Evolutionary conservation across 2,329 filamentous ascomycete genomes (phyloP).

Genomic region (Acrocalymma vagum): DNA sequence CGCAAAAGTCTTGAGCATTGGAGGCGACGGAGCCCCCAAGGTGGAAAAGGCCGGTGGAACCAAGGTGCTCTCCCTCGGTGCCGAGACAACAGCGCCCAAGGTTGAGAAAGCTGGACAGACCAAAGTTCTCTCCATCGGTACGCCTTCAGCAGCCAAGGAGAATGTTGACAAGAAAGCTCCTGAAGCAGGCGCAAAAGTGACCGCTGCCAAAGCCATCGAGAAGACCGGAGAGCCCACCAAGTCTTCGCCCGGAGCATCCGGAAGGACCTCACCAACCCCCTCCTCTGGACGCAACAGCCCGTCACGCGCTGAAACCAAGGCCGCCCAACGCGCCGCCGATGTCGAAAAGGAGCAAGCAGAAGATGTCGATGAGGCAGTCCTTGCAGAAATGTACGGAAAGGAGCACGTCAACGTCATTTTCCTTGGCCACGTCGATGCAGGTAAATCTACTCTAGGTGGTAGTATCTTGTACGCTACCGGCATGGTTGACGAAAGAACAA

Average conservation of each 20-base stretch:
- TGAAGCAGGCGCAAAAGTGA: slow-evolving; percentile 82
- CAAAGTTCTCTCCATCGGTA: slow-evolving; percentile 82
- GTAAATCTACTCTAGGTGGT: slow-evolving; percentile 95
- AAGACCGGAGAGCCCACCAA: slow-evolving; percentile 78
- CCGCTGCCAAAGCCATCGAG: slow-evolving; percentile 88
- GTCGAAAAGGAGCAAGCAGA: slow-evolving; percentile 83
- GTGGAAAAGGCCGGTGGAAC: slow-evolving; percentile 59
- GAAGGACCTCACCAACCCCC: slow-evolving; percentile 81
- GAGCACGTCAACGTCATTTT: slow-evolving; percentile 96
- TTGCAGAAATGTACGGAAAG: slow-evolving; percentile 97
- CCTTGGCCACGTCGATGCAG: slow-evolving; percentile 97
- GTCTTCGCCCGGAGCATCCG: slow-evolving; percentile 59
- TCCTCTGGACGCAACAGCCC: slow-evolving; percentile 88
- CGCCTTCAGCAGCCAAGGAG: slow-evolving; percentile 55
- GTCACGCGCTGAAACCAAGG: slow-evolving; percentile 66
- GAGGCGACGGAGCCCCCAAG: slow-evolving; percentile 63
- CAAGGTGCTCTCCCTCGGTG: slow-evolving; percentile 69
- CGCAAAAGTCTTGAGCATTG: slow-evolving; percentile 72
- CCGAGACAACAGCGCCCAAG: slow-evolving; percentile 63
- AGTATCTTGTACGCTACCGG: slow-evolving; percentile 92
- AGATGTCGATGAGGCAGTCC: slow-evolving; percentile 81
- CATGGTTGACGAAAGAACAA: slow-evolving; percentile 98
- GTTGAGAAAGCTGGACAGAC: slow-evolving; percentile 60
- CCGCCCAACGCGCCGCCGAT: slow-evolving; percentile 76
- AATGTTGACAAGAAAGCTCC: slow-evolving; percentile 55